phyloP scores from a whole-genome alignment of 768 basidiomycete genomes.

The Gelatoporia subvermispora region DNA sequence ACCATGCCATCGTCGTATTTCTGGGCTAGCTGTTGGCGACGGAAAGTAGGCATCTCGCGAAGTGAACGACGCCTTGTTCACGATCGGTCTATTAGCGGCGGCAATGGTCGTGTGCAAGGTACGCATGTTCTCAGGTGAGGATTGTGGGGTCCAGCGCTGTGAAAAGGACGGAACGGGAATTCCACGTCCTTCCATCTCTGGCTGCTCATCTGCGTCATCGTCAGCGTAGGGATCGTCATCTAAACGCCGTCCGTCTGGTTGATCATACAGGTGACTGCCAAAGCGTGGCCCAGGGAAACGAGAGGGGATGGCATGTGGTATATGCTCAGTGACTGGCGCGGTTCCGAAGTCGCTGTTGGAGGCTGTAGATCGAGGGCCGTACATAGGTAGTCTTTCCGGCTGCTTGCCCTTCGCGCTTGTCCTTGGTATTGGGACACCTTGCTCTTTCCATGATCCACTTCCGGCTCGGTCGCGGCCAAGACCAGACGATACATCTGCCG shows the following conservation, averaged over 20 bases:
- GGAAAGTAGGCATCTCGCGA: not conserved
- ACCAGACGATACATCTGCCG: no score
- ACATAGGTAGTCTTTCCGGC: no score
- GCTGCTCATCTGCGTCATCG: no score
- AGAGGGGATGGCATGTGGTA: no score
- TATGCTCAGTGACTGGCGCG: not conserved
- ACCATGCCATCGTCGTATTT: not conserved
- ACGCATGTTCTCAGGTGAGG: conserved; percentile 13
- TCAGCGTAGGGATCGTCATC: no score
- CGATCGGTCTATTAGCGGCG: not conserved
- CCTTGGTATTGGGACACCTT: no score
- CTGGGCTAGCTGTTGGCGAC: not conserved
- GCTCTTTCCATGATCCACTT: no score
- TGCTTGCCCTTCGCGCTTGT: no score
- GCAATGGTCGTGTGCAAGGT: not conserved
- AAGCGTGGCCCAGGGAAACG: no score
- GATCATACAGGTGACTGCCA: no score
- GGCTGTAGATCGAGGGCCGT: not conserved
- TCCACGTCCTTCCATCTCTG: conserved; percentile 4
- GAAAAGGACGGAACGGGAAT: conserved; percentile 11
- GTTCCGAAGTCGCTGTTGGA: not conserved
- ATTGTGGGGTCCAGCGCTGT: conserved; percentile 7
- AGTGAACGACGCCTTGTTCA: conserved; percentile 6
- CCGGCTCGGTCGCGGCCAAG: no score
- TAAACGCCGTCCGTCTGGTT: no score